Base-by-base conservation (phyloP, 306 rosid genomes). In the Castanopsis chinensis region DNA sequence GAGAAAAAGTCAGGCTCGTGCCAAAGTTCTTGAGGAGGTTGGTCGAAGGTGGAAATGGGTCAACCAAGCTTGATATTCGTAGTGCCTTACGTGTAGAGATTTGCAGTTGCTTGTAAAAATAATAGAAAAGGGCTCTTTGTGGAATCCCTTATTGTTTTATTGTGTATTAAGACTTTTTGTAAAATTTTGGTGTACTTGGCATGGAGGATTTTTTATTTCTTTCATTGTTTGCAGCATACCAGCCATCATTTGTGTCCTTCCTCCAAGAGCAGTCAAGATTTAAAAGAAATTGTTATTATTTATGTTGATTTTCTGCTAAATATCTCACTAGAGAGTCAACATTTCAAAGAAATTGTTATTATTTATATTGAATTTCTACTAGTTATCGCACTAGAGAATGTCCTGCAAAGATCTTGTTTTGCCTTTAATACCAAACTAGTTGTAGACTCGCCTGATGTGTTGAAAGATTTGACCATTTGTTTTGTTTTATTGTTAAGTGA, bases 21-120 rank as follows among this genome's bases (percentile, higher is more conserved):
- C 97, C 58, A 91, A 91, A 64, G 98, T 95, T 79, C 96, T 95
- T 0, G 89, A 89, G 85, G 97, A 95, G 88, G 99, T 91, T 23
- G 93, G 88, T 56, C 91, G 93, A 76, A 91, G 99, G 83, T 93
- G 99, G 98, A 95, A 83, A 83, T 90, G 98, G 97, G 89, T 79
- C 20, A 82, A 80, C 82, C 88, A 91, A 83, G 86, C 86, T 85
- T 89, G 83, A 77, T 30, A 20, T 28, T 72, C 60, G 27, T 30
- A 5, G 17, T 27, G 41, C 60, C 32, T 17, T 35, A 53, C 61
- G 60, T 82, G 81, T 76, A 87, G 65, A 82, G 83, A 81, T 52
- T 35, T 17, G 56, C 64, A 57, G 59, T 74, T 23, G 33, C 25
- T 80, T 21, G 25, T 78, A 51, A 58, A 4, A 69, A 60, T 59